Conservation (phyloP, 106 monocot species). For the Dioscorea zingiberensis region DNA sequence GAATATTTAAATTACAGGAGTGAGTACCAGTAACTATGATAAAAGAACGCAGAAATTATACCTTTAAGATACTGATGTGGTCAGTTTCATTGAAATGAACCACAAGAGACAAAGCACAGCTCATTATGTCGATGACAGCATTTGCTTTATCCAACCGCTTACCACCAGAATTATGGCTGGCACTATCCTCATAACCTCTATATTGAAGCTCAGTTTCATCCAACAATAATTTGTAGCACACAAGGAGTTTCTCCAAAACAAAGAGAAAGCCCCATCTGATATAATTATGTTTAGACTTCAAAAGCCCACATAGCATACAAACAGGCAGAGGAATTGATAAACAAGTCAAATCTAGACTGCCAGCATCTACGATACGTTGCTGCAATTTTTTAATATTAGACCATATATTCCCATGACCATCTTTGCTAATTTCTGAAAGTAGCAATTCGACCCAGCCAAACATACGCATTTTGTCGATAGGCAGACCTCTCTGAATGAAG, state of each 20-base stretch:
- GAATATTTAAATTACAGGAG: too few species aligned
- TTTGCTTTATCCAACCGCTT: constrained; percentile 62
- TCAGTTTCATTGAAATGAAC: constrained; percentile 88
- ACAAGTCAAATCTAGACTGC: constrained; percentile 56
- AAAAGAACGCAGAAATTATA: constrained; percentile 12
- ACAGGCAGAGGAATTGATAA: constrained; percentile 59
- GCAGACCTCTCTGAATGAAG: constrained; percentile 76
- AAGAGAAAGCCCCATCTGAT: constrained; percentile 94
- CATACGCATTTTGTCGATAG: constrained; percentile 86
- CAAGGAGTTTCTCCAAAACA: constrained; percentile 90
- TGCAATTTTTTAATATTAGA: constrained; percentile 59
- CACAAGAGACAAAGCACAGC: constrained; percentile 56
- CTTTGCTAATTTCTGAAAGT: constrained; percentile 59
- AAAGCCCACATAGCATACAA: constrained; percentile 69
- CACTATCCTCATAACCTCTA: constrained; percentile 13
- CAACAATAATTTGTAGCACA: constrained; percentile 83
- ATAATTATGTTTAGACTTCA: constrained; percentile 85
- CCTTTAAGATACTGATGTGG: constrained; percentile 94
- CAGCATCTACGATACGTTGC: constrained; percentile 57
- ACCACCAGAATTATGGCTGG: constrained; percentile 16
- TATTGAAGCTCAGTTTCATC: constrained; percentile 66
- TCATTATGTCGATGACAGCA: constrained; percentile 89
- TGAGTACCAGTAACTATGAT: too few species aligned
- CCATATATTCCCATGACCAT: constrained; percentile 46
- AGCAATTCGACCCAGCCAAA: constrained; percentile 91